Base-by-base conservation (phyloP, 1,284 basidiomycete genomes). In the Tilletia indica region DNA sequence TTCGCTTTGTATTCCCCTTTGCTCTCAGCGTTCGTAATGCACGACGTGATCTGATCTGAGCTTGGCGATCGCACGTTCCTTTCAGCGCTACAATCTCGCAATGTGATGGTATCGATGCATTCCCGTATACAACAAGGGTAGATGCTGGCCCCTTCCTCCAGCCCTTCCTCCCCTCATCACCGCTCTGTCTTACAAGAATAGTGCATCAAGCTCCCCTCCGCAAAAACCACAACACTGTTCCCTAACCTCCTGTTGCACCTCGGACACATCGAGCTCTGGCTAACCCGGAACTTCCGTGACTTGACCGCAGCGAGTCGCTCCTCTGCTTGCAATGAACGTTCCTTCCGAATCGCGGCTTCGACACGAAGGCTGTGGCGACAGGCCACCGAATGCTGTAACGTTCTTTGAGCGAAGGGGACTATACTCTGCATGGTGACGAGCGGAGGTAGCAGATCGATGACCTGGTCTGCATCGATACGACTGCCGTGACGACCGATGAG, bases 241-340 rank as follows among this genome's bases (percentile, higher is more conserved):
- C 97, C 97, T 38, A 99, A 87, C 25, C 95, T 89, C 82, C 98
- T 98, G 83, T 95, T 92, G 84, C 96, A 99, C 82, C 94, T 91
- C 0, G 94, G 94, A 81, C 97, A 98, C 85, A 94, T 96, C 75
- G 70, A 69, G 61, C 25, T 91, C 83, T 98, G 95, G 0, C 91
- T 92, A 56, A 99, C 90, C 78, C 92, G 92, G n/a, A 99, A 94
- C 70, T 92, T 87, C 79, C 89, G 90, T 64, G 89, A 87, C 85
- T 97, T 91, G 68, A 96, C 85, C 42, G 86, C 86, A 87, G 94
- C 90, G 78, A 97, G 82, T 70, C 87, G 87, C 77, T 90, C 85
- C 68, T 92, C 89, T 3, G 93, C 86, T 77, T 93, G 89, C 74
- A 93, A 91, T 72, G 89, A 89, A 73, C 91, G 86, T 19, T 90